Base-by-base conservation (phyloP, 345 rosid species). In the Populus pruinosa region DNA sequence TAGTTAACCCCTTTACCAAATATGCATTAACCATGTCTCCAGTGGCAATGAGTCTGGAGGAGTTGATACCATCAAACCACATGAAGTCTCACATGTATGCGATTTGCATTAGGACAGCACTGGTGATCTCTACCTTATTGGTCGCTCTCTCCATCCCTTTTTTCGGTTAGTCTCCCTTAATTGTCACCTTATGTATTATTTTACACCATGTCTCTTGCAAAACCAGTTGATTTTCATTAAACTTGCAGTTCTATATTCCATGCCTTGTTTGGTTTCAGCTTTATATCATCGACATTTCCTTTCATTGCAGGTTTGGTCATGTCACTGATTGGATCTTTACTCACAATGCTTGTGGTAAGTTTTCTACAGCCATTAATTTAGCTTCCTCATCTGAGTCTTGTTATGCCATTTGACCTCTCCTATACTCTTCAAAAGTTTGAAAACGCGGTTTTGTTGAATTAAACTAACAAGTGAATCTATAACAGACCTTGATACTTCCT, bases 11-110 rank as follows among this genome's bases (percentile, higher is more conserved):
- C 67, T 91, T 95, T 81, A 93, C 99, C 84, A 95, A 95, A 91
- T 95, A 93, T 87, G 99, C 99, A 43, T 86, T 95, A 83, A 93
- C 99, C 67, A 81, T 95, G 62, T 90, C 99, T 62, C 98, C 99
- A 0, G 98, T 95, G 39, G 98, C 98, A 55, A 81, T 95, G 97
- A 89, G 99, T 82, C 90, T 95, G 41, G 99, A 95, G 83, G 99
- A 95, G 74, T 81, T 95, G 82, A 76, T 95, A 78, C 96, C 99
- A 63, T 86, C 93, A 73, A 86, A 61, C 82, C 86, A 82, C 41
- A 74, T 70, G 55, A 89, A 88, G 84, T 88, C 91, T 80, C 89
- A 88, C 81, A 59, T 90, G 36, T 91, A 86, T 14, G 84, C 92
- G 3, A 85, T 93, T 41, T 33, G 83, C 85, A 91, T 95, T 78